phyloP scores from a whole-genome alignment of 2,329 filamentous ascomycete genomes.

The Fusarium nurragi region DNA sequence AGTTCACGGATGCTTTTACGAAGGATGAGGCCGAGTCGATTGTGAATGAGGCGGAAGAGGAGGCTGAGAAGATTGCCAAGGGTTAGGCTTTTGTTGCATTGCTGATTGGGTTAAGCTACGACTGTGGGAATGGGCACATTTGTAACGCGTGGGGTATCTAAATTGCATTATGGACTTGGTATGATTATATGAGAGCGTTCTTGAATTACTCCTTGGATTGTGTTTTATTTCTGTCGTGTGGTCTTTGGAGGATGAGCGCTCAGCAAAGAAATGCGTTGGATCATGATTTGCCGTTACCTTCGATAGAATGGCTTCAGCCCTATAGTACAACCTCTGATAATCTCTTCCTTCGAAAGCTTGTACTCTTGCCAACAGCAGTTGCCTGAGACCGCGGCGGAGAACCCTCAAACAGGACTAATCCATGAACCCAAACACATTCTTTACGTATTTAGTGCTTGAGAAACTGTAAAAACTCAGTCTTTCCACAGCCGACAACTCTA shows the following conservation, averaged over 20 bases:
- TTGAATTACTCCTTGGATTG: too few species aligned
- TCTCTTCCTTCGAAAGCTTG: not conserved
- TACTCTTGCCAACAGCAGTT: constrained; percentile 1
- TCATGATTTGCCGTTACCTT: too few species aligned
- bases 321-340: constrained; percentile 15
- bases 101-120: not conserved
- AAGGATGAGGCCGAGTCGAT: constrained; percentile 34
- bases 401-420: not conserved
- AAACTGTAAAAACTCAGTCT: not conserved
- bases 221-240: too few species aligned
- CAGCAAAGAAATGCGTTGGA: too few species aligned
- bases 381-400: not conserved
- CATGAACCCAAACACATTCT: not conserved
- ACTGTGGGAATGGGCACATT: not conserved
- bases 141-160: not conserved
- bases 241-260: too few species aligned
- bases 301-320: too few species aligned
- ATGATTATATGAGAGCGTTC: too few species aligned
- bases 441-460: constrained; percentile 18
- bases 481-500: too few species aligned
- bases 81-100: not conserved
- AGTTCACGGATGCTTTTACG: constrained; percentile 35
- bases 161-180: not conserved
- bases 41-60: constrained; percentile 30
- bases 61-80: constrained; percentile 30